These are phyloP conservation scores for Colletotrichum costaricense DNA, from an alignment of 2,329 filamentous ascomycete genomes.

Conservation along the genomic window DNA sequence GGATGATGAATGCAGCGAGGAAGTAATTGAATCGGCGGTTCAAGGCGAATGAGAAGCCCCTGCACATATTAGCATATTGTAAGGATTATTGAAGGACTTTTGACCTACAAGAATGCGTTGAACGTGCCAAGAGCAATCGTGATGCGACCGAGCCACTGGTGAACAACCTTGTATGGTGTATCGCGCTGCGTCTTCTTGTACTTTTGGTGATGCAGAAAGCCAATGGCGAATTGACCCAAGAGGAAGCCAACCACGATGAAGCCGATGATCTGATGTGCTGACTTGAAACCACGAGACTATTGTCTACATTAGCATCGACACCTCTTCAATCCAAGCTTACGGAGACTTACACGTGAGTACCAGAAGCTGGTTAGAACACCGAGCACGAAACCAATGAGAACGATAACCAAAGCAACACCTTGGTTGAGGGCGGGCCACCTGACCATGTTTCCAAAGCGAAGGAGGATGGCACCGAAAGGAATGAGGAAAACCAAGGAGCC, in stretches of 20 bases:
- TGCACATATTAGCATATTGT: slow-evolving; percentile 40
- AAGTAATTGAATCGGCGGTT: slow-evolving; percentile 59
- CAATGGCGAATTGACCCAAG: slow-evolving; percentile 64
- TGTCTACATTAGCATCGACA: neutral
- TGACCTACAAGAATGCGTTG: slow-evolving; percentile 67
- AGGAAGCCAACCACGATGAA: slow-evolving; percentile 63
- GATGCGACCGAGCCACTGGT: slow-evolving; percentile 68
- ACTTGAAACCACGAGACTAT: slow-evolving; percentile 64
- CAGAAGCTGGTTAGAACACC: slow-evolving; percentile 64
- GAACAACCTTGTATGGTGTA: slow-evolving; percentile 63
- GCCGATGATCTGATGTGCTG: slow-evolving; percentile 69
- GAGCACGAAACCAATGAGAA: slow-evolving; percentile 61
- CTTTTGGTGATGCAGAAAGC: slow-evolving; percentile 65
- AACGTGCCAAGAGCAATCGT: slow-evolving; percentile 64
- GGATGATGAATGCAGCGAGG: slow-evolving; percentile 58
- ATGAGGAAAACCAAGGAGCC: slow-evolving; percentile 65
- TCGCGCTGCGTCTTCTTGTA: slow-evolving; percentile 61
- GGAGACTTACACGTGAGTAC: slow-evolving; percentile 65
- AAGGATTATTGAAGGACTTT: neutral
- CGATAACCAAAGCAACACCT: slow-evolving; percentile 57
- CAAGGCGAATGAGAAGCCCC: slow-evolving; percentile 68
- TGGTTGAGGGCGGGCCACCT: slow-evolving; percentile 68
- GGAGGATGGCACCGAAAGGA: slow-evolving; percentile 65
- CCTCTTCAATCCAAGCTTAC: too few relatives aligned
- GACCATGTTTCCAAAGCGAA: slow-evolving; percentile 62